A percentile compares a stretch with the other conserved stretches of the same genome.
These are phyloP conservation scores for Achaetomiella virescens DNA, from an alignment of 495 filamentous ascomycete genomes.

Conservation along the genomic window DNA sequence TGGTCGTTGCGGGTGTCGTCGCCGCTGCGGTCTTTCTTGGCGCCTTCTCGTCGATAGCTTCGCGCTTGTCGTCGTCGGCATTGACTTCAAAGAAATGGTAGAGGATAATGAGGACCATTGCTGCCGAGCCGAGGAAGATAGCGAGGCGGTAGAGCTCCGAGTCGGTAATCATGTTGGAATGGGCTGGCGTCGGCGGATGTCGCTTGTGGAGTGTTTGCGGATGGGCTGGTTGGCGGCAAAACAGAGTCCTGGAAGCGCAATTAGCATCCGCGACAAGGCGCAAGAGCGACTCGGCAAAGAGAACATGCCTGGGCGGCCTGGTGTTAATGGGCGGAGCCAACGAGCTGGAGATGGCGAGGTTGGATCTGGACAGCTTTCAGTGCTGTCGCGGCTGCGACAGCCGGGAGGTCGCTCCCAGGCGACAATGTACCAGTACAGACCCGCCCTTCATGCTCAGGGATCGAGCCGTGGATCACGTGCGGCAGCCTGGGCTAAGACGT, in stretches of 20 bases:
- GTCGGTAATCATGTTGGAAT: slow-evolving; percentile 72
- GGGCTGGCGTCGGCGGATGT: not conserved
- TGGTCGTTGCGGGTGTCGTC: slow-evolving; percentile 38
- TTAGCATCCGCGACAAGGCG: not conserved
- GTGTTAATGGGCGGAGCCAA: not conserved
- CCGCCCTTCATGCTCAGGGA: not conserved
- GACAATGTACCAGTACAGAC: slow-evolving; percentile 12
- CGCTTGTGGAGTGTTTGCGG: not conserved
- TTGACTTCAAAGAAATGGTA: slow-evolving; percentile 99
- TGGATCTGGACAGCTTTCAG: slow-evolving; percentile 28
- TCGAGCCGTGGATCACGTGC: slow-evolving; percentile 12
- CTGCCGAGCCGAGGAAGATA: slow-evolving; percentile 82
- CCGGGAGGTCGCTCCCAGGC: not conserved
- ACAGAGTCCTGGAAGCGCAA: not conserved
- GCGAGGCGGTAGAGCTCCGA: slow-evolving; percentile 77
- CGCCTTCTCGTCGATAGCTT: slow-evolving; percentile 56
- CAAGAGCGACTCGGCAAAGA: not conserved
- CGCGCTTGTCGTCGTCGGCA: slow-evolving; percentile 50
- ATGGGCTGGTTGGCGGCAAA: not conserved
- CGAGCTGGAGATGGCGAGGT: not conserved
- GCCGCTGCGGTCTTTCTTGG: slow-evolving; percentile 51
- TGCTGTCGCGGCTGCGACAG: slow-evolving; percentile 3
- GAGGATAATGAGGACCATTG: slow-evolving; percentile 90
- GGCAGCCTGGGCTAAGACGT: slow-evolving; percentile 7
- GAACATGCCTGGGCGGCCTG: not conserved